These are phyloP conservation scores for Tubosaeta brunneosetosa DNA, from an alignment of 768 basidiomycete species.

Conservation along the genomic window DNA sequence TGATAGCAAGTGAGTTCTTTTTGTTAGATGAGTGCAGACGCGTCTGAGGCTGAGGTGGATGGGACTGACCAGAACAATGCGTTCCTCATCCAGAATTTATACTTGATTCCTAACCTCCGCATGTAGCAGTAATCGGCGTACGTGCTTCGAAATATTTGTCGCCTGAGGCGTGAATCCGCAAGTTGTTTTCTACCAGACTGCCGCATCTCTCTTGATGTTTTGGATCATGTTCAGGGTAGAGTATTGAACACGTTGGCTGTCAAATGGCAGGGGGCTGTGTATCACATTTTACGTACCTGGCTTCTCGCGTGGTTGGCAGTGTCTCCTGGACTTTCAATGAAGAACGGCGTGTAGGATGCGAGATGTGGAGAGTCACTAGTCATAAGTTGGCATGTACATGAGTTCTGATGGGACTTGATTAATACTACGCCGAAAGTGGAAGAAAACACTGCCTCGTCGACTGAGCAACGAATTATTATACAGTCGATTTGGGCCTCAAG, in stretches of 20 bases:
- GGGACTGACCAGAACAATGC: neutral
- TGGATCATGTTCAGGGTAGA: neutral
- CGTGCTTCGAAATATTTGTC: no score
- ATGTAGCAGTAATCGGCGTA: neutral
- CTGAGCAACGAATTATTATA: neutral
- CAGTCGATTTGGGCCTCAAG: neutral
- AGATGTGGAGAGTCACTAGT: neutral
- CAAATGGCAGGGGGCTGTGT: neutral
- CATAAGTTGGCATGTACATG: neutral
- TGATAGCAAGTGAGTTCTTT: neutral
- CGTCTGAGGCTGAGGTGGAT: neutral
- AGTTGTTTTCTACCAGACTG: neutral
- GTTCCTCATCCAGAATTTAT: slow-evolving; percentile 11
- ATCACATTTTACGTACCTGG: neutral
- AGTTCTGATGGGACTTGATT: neutral
- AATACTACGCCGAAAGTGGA: neutral
- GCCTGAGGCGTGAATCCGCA: neutral
- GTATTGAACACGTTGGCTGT: neutral
- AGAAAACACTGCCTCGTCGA: neutral
- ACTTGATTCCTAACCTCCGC: neutral
- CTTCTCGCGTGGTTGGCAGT: neutral
- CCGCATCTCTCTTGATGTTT: neutral
- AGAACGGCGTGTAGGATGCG: neutral
- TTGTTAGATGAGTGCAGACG: neutral
- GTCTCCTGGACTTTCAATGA: neutral